A percentile compares a stretch with the other conserved stretches of the same genome.
Conservation (phyloP, 2,329 filamentous ascomycete genomes). For the Cordyceps fumosorosea region DNA sequence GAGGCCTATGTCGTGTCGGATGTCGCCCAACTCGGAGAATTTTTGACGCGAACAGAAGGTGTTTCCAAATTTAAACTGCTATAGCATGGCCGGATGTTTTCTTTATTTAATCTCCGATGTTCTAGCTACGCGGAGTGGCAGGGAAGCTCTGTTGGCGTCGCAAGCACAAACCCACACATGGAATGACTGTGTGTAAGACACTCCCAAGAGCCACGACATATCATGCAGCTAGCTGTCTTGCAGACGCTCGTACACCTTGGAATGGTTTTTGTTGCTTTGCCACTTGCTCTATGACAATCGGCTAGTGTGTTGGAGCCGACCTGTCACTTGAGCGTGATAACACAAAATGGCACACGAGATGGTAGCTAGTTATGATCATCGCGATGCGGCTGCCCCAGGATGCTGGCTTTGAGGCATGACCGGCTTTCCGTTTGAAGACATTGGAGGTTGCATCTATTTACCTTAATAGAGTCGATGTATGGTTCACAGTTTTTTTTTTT, state of each 20-base stretch:
- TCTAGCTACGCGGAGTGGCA: not conserved
- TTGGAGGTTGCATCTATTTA: not conserved
- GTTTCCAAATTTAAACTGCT: not conserved
- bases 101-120: conserved; percentile 1
- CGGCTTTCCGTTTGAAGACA: not conserved
- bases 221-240: not conserved
- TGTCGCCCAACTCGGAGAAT: not conserved
- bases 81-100: not conserved
- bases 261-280: not conserved
- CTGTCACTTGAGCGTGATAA: not conserved
- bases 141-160: not conserved
- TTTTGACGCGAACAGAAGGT: not conserved
- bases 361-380: not conserved
- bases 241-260: not conserved
- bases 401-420: not conserved
- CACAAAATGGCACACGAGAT: too few relatives aligned
- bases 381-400: not conserved
- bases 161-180: not conserved
- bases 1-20: not conserved
- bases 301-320: not conserved
- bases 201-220: not conserved
- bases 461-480: too few relatives aligned
- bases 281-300: not conserved
- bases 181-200: conserved; percentile 6
- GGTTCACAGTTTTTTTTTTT: too few relatives aligned